These are phyloP conservation scores for Phycomyces nitens DNA, from an alignment of 192 early-diverging fungal genomes.

Conservation along the genomic window DNA sequence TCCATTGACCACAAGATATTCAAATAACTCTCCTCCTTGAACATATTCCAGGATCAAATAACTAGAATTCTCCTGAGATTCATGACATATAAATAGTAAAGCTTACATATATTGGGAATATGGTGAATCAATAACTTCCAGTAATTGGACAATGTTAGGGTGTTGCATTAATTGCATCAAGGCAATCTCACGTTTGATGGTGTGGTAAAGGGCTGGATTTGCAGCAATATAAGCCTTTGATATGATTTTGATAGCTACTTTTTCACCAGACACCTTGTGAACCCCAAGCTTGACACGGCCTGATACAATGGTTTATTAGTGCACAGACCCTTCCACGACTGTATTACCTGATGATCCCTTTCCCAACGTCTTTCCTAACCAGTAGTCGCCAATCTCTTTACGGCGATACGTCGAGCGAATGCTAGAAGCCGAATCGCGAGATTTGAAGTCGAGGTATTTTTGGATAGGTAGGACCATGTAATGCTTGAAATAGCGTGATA, in stretches of 20 bases:
- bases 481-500: no score
- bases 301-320: not conserved
- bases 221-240: conserved; percentile 79
- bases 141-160: conserved; percentile 84
- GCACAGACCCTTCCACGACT: no score
- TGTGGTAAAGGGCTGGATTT: conserved; percentile 69
- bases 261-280: conserved; percentile 18
- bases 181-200: conserved; percentile 90
- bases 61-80: conserved; percentile 92
- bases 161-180: conserved; percentile 88
- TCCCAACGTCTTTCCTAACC: no score
- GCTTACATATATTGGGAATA: conserved; percentile 43
- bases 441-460: no score
- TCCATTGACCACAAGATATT: conserved; percentile 88
- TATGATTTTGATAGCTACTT: conserved; percentile 94
- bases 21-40: conserved; percentile 82
- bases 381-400: no score
- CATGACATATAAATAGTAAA: not conserved
- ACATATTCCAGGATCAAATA: conserved; percentile 3
- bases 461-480: no score
- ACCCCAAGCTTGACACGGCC: conserved; percentile 28
- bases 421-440: no score
- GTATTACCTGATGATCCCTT: no score
- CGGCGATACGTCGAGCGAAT: no score
- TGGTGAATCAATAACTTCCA: conserved; percentile 93